These are phyloP conservation scores for Cordyceps javanica DNA, from an alignment of 2,329 filamentous ascomycete genomes.

Conservation along the genomic window DNA sequence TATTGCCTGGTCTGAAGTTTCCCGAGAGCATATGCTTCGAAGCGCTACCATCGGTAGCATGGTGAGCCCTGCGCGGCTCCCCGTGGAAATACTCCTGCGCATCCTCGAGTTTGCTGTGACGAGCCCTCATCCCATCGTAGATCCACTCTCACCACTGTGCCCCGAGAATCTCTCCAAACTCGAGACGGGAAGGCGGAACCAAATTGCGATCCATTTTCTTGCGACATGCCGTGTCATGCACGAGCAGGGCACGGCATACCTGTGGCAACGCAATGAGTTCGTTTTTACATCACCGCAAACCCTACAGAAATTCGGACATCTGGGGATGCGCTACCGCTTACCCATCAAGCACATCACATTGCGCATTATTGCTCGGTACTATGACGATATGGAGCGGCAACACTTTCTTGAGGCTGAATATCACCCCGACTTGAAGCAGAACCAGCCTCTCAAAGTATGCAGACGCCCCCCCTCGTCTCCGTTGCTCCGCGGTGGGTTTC, in stretches of 20 bases:
- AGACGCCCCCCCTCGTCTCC: slow-evolving; percentile 38
- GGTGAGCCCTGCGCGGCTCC: slow-evolving; percentile 40
- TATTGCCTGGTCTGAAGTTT: neutral
- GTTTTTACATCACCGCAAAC: slow-evolving; percentile 46
- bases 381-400: slow-evolving; percentile 41
- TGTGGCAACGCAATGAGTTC: slow-evolving; percentile 49
- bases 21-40: neutral
- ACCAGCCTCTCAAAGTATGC: slow-evolving; percentile 36
- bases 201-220: slow-evolving; percentile 48
- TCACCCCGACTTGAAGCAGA: slow-evolving; percentile 36
- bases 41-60: too few species aligned
- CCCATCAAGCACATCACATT: slow-evolving; percentile 41
- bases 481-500: slow-evolving; percentile 43
- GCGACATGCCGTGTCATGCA: slow-evolving; percentile 44
- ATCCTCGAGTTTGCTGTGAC: slow-evolving; percentile 47
- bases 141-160: slow-evolving; percentile 42
- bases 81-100: slow-evolving; percentile 45
- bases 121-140: slow-evolving; percentile 43
- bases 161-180: slow-evolving; percentile 36
- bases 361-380: slow-evolving; percentile 49
- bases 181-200: slow-evolving; percentile 39
- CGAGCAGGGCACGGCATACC: slow-evolving; percentile 40
- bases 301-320: slow-evolving; percentile 41
- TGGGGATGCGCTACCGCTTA: slow-evolving; percentile 36
- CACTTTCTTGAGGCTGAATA: slow-evolving; percentile 37